These are phyloP conservation scores for Epichloe bromicola DNA, from an alignment of 2,329 filamentous ascomycete species.

Conservation along the genomic window DNA sequence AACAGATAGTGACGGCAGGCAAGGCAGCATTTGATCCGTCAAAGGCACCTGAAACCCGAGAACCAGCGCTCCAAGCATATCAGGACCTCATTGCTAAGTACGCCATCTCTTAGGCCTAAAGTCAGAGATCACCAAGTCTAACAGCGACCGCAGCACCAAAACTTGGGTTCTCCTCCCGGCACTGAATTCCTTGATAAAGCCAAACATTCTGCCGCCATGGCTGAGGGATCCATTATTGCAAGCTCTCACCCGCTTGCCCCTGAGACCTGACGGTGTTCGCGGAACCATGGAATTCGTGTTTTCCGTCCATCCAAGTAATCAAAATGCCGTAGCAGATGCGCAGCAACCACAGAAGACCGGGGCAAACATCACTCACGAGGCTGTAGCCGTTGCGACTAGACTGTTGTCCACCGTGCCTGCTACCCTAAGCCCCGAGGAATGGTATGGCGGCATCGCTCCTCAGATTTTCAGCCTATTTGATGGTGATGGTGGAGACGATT, in stretches of 20 bases:
- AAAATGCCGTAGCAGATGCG: slow-evolving; percentile 25
- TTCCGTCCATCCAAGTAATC: slow-evolving; percentile 47
- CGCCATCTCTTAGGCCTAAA: slow-evolving; percentile 5
- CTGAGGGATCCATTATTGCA: slow-evolving; percentile 43
- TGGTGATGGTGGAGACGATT: slow-evolving; percentile 27
- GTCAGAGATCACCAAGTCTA: neutral
- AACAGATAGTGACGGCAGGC: slow-evolving; percentile 26
- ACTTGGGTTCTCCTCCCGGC: slow-evolving; percentile 44
- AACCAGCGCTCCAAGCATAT: slow-evolving; percentile 27
- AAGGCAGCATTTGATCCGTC: slow-evolving; percentile 37
- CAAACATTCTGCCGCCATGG: slow-evolving; percentile 44
- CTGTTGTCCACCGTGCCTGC: slow-evolving; percentile 48
- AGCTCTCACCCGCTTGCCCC: slow-evolving; percentile 45
- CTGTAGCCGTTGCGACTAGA: slow-evolving; percentile 48
- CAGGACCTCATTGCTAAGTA: slow-evolving; percentile 37
- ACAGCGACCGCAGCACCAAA: slow-evolving; percentile 15
- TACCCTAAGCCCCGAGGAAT: slow-evolving; percentile 38
- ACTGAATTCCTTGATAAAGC: slow-evolving; percentile 51
- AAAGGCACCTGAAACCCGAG: slow-evolving; percentile 18
- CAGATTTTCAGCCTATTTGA: slow-evolving; percentile 52
- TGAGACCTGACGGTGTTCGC: slow-evolving; percentile 50
- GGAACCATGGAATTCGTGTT: slow-evolving; percentile 60
- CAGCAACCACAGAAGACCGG: slow-evolving; percentile 39
- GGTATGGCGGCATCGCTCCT: slow-evolving; percentile 47
- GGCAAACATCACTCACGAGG: slow-evolving; percentile 54